A percentile compares a stretch with the other conserved stretches of the same genome.
These are phyloP conservation scores for Lachnellula arida DNA, from an alignment of 2,329 filamentous ascomycete genomes.

Conservation along the genomic window DNA sequence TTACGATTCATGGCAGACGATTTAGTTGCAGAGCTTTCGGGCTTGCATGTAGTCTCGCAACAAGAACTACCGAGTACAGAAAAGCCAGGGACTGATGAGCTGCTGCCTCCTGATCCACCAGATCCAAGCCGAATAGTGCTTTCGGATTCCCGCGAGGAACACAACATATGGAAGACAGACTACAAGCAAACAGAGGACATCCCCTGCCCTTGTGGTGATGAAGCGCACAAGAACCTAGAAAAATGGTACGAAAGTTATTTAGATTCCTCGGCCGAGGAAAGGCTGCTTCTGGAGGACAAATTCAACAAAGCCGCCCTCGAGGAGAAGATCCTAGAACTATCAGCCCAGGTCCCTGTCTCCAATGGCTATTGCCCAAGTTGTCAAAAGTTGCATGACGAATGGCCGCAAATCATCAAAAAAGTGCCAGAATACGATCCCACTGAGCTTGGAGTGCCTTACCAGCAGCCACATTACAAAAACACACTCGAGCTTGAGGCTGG, in stretches of 20 bases:
- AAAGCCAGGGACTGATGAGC: no score
- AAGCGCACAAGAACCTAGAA: background rate
- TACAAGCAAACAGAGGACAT: background rate
- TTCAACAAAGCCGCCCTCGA: background rate
- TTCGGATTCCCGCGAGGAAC: background rate
- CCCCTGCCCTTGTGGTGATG: background rate
- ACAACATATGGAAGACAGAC: background rate
- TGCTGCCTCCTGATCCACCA: background rate
- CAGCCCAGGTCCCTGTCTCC: background rate
- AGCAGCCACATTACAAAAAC: background rate
- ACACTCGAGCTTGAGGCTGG: background rate
- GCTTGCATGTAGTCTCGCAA: no score
- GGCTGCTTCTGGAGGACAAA: background rate
- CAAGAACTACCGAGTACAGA: no score
- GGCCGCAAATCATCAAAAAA: background rate
- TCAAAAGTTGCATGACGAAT: constrained; percentile 5
- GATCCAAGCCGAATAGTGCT: background rate
- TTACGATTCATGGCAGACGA: background rate
- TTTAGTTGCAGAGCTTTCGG: no score
- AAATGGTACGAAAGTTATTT: background rate
- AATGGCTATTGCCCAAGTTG: constrained; percentile 3
- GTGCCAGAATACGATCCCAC: background rate
- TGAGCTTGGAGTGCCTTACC: background rate
- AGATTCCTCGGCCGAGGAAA: background rate
- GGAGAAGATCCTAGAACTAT: background rate